Conservation (phyloP, 306 rosid species). For the Cucurbita maxima region DNA sequence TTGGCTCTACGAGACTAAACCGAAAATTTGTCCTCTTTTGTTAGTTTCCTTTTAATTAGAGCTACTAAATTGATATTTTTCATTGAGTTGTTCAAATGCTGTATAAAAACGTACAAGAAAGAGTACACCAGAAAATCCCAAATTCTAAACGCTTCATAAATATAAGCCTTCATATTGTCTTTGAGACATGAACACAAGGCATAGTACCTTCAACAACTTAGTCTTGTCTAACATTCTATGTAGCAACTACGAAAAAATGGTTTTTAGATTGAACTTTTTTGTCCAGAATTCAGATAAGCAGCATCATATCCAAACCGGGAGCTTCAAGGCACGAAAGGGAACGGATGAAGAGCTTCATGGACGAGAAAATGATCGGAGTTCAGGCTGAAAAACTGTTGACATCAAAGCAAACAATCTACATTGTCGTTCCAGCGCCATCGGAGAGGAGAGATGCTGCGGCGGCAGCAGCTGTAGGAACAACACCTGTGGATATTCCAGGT, state of each 20-base stretch:
- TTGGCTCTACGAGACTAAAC: neutral
- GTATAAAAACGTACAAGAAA: neutral
- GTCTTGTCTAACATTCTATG: neutral
- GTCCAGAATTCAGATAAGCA: neutral
- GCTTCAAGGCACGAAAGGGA: neutral
- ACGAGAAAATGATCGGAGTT: neutral
- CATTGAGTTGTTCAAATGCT: neutral
- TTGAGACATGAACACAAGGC: neutral
- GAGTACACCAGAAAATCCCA: neutral
- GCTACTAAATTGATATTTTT: neutral
- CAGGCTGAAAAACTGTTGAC: neutral
- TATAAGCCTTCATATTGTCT: neutral
- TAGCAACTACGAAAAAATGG: neutral
- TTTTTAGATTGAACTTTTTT: neutral
- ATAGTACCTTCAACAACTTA: neutral
- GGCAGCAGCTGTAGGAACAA: conserved; percentile 92
- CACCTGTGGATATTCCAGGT: conserved; percentile 85
- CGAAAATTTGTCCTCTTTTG: neutral
- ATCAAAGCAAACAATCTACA: conserved; percentile 13
- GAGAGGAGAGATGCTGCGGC: conserved; percentile 96
- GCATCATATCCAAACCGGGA: neutral
- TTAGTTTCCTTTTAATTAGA: neutral
- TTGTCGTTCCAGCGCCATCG: conserved; percentile 67
- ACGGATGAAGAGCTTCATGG: neutral
- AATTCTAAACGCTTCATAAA: neutral